These are phyloP conservation scores for Akanthomyces muscarius DNA, from an alignment of 2,329 filamentous ascomycete genomes.

Conservation along the genomic window DNA sequence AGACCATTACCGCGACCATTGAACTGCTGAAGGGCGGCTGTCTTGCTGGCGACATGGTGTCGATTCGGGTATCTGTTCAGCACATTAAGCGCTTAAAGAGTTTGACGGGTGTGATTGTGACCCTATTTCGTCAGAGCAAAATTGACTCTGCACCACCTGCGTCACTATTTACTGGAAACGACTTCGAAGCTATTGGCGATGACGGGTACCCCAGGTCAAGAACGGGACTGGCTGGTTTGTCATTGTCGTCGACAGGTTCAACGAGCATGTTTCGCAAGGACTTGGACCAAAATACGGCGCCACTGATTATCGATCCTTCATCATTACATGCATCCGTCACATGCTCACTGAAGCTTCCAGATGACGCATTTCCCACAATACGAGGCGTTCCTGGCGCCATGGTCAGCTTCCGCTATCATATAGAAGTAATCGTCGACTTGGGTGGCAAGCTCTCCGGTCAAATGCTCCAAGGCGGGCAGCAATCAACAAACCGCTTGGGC, in stretches of 20 bases:
- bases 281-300: slow-evolving; percentile 80
- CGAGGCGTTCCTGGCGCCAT: slow-evolving; percentile 83
- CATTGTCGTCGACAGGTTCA: slow-evolving; percentile 78
- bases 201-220: slow-evolving; percentile 84
- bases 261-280: slow-evolving; percentile 96
- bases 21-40: slow-evolving; percentile 80
- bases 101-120: slow-evolving; percentile 87
- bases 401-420: slow-evolving; percentile 91
- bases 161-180: slow-evolving; percentile 45
- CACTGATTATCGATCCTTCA: slow-evolving; percentile 79
- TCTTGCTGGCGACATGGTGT: slow-evolving; percentile 77
- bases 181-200: slow-evolving; percentile 60
- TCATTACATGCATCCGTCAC: slow-evolving; percentile 77
- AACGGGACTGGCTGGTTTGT: slow-evolving; percentile 81
- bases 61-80: slow-evolving; percentile 75
- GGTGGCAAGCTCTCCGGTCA: slow-evolving; percentile 80
- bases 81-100: slow-evolving; percentile 90
- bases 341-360: slow-evolving; percentile 78
- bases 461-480: slow-evolving; percentile 56
- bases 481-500: slow-evolving; percentile 39
- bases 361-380: slow-evolving; percentile 90
- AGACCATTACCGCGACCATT: slow-evolving; percentile 81
- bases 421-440: slow-evolving; percentile 89
- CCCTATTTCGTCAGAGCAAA: slow-evolving; percentile 83
- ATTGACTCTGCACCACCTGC: slow-evolving; percentile 70